phyloP scores from a whole-genome alignment of 345 rosid species.

The Mallotus nudiflorus region DNA sequence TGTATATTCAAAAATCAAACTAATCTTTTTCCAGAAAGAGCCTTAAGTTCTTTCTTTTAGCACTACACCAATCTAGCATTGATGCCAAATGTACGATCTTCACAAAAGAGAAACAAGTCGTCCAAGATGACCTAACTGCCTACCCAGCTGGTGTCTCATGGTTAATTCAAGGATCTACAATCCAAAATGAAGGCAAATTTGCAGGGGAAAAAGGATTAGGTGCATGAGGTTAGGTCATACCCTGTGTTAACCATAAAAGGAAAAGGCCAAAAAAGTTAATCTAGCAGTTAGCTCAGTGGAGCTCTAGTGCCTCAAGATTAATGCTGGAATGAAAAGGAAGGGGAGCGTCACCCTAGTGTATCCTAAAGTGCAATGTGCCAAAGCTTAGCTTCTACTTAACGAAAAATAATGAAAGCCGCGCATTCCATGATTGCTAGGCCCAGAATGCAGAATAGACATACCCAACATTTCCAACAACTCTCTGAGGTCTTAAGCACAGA shows the following conservation, averaged over 20 bases:
- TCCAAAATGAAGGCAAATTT: not conserved
- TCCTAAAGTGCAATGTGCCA: not conserved
- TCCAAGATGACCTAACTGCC: too few species aligned
- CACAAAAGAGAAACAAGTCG: not conserved
- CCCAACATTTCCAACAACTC: not conserved
- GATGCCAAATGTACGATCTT: not conserved
- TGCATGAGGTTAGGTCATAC: not conserved
- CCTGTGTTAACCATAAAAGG: not conserved
- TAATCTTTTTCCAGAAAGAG: not conserved
- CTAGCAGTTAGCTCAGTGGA: not conserved
- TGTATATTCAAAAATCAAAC: not conserved
- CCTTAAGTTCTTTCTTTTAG: not conserved
- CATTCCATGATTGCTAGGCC: not conserved
- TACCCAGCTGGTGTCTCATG: too few species aligned
- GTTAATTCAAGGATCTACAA: not conserved
- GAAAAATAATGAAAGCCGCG: not conserved
- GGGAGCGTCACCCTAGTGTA: not conserved
- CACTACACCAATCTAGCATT: not conserved
- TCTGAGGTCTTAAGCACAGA: not conserved
- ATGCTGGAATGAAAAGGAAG: not conserved
- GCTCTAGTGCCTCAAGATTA: not conserved
- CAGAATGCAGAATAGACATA: not conserved
- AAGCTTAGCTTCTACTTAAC: not conserved
- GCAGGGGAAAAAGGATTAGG: not conserved
- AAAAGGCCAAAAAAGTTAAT: not conserved